Percentiles rank a stretch among this genome's conserved stretches.
Conservation (phyloP, 306 rosid genomes). For the Prosopis cineraria region DNA sequence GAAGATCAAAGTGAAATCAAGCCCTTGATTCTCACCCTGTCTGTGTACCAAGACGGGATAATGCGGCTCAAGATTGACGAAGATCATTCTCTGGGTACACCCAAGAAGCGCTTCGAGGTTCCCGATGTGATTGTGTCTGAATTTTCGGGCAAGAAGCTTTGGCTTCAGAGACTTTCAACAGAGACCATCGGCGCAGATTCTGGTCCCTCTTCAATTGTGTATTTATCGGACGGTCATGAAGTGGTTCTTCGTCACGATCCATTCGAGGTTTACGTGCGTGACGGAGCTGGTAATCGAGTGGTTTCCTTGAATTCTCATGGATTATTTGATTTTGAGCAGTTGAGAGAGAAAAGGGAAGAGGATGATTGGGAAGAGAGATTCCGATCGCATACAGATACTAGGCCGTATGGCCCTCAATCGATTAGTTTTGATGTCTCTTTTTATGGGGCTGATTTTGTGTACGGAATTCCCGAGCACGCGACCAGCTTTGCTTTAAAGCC, state of each 20-base stretch:
- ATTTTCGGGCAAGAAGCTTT: constrained; percentile 56
- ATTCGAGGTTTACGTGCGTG: constrained; percentile 78
- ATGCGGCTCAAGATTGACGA: constrained; percentile 85
- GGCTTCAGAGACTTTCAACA: constrained; percentile 61
- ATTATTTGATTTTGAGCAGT: constrained; percentile 85
- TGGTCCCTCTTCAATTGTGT: constrained; percentile 55
- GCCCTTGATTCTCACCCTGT: constrained; percentile 72
- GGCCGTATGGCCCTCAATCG: constrained; percentile 94
- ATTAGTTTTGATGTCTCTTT: constrained; percentile 89
- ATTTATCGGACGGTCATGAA: constrained; percentile 65
- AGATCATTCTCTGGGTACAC: constrained; percentile 54
- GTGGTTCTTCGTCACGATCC: constrained; percentile 88
- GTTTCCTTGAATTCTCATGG: constrained; percentile 82
- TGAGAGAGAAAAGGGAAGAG: constrained; percentile 61
- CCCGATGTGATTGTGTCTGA: constrained; percentile 76
- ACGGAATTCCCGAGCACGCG: constrained; percentile 94
- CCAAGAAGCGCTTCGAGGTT: constrained; percentile 77
- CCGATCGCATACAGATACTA: constrained; percentile 62
- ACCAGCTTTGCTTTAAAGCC: constrained; percentile 72
- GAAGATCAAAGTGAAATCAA: constrained; percentile 39
- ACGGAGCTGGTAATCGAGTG: constrained; percentile 60
- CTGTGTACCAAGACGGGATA: constrained; percentile 66
- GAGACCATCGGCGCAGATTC: constrained; percentile 48
- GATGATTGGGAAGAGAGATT: constrained; percentile 87
- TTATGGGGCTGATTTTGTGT: constrained; percentile 75